These are phyloP conservation scores for Suaeda aralocaspica DNA, from an alignment of 148 eudicot species.

Conservation along the genomic window DNA sequence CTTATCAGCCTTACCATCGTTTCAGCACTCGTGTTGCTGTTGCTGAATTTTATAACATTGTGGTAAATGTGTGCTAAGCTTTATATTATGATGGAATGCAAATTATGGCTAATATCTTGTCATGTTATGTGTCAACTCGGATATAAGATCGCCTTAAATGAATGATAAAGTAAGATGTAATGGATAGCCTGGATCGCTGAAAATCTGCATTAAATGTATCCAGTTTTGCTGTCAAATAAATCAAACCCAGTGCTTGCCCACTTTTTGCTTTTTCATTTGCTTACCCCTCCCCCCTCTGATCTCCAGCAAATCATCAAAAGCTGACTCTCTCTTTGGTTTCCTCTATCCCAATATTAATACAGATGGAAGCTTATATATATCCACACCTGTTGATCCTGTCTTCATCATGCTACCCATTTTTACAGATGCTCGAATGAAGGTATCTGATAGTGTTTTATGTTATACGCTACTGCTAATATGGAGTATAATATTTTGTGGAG, in stretches of 20 bases:
- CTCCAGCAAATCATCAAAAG: too few relatives aligned
- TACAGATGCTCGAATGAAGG: constrained; percentile 96
- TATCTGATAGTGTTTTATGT: constrained; percentile 20
- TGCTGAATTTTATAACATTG: too few relatives aligned
- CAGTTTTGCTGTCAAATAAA: neutral
- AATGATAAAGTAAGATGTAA: neutral
- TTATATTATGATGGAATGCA: too few relatives aligned
- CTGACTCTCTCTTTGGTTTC: neutral
- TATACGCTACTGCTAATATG: neutral
- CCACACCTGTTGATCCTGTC: constrained; percentile 94
- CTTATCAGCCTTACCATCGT: too few relatives aligned
- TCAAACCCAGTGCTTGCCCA: neutral
- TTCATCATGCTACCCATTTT: constrained; percentile 85
- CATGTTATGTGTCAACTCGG: neutral
- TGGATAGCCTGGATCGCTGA: neutral
- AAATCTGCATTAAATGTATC: neutral
- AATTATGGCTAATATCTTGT: neutral
- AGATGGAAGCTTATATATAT: constrained; percentile 85
- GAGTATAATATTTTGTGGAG: neutral
- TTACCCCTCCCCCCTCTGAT: too few relatives aligned
- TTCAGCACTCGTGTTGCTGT: too few relatives aligned
- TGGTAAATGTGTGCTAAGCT: too few relatives aligned
- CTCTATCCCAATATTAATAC: constrained; percentile 20
- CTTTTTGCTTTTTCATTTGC: neutral
- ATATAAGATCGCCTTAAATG: neutral